Evolutionary conservation across 495 filamentous ascomycete genomes (phyloP), one percentile per base, ranked within the genome.

Genomic region (Acidiella bohemica): DNA sequence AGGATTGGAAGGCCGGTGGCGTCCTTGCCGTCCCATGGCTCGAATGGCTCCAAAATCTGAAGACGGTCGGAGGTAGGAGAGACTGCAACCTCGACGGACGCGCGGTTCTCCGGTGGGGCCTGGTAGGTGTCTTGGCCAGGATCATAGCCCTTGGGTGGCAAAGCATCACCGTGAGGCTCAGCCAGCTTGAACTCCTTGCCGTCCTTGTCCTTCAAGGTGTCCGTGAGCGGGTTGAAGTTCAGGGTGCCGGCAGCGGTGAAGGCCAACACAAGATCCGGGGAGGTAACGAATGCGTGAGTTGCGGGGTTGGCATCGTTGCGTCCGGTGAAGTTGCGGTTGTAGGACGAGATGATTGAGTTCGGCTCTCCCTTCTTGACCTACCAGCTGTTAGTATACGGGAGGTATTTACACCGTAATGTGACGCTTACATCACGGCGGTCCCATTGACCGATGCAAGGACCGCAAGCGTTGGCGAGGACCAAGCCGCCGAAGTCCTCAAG

Each of bases 251-350:
- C 90, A 59, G 93, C 70, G 49, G 80, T 78, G 73, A 97, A 66
- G 51, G 90, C 90, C 29, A 92, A 84, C 41, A 94, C 86, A 35
- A 99, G 70, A 64, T 99, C 90, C 47, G 90, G 90, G n/a, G 92
- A 96, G 53, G 90, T 79, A 53, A 99, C 92, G 65, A 99, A 99
- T 46, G 88, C 81, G 69, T 96, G 90, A 44, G 90, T 99, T 35
- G 90, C 86, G 29, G 90, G 92, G 73, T 99, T 99, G 53, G 88
- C 90, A 55, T 97, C 90, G 66, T 97, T 97, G 65, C 90, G 86
- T 51, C 90, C 90, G 53, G 88, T 96, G 71, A 99, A 99, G 76
- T 99, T 99, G 66, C 90, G 85, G 76, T 93, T 93, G 75, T 93
- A 90, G 29, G 85, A 93, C 24, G 83, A 92, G 59, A 93, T 72